These are phyloP conservation scores for Rosa hybrid DNA, from an alignment of 331 rosid species.

Conservation along the genomic window DNA sequence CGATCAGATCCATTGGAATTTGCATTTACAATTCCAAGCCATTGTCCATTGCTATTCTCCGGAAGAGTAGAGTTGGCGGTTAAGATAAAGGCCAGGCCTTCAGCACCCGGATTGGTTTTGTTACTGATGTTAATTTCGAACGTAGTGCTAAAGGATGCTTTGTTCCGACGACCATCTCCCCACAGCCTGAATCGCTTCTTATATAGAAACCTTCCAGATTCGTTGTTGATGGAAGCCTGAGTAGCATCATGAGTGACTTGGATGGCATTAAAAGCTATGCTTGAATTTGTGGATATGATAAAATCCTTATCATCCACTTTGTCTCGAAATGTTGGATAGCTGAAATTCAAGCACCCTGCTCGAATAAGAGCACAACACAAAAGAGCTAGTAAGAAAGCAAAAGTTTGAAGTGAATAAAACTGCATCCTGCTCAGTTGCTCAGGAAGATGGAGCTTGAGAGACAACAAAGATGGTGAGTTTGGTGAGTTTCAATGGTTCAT, in stretches of 20 bases:
- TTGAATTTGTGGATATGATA: constrained; percentile 14
- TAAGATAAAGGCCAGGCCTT: constrained; percentile 75
- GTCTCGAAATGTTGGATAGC: constrained; percentile 36
- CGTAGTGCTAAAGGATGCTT: constrained; percentile 57
- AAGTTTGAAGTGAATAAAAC: neutral
- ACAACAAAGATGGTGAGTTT: neutral
- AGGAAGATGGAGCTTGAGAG: neutral
- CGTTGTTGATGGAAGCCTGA: neutral
- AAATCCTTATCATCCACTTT: neutral
- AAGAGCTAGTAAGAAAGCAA: constrained; percentile 19
- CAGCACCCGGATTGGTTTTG: constrained; percentile 45
- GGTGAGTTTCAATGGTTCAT: neutral
- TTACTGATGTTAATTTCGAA: constrained; percentile 44
- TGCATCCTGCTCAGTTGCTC: neutral
- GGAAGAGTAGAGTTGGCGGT: constrained; percentile 37
- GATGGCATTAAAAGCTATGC: constrained; percentile 28
- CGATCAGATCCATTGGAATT: constrained; percentile 37
- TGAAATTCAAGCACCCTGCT: constrained; percentile 41
- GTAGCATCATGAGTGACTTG: constrained; percentile 66
- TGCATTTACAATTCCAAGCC: constrained; percentile 71
- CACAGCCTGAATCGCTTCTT: constrained; percentile 35
- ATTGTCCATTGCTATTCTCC: constrained; percentile 42
- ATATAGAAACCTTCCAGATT: constrained; percentile 51
- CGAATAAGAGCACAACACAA: constrained; percentile 28
- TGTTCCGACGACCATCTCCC: constrained; percentile 13